Base-by-base conservation (phyloP, 2,329 filamentous ascomycete species). In the Rhinocladiella similis region DNA sequence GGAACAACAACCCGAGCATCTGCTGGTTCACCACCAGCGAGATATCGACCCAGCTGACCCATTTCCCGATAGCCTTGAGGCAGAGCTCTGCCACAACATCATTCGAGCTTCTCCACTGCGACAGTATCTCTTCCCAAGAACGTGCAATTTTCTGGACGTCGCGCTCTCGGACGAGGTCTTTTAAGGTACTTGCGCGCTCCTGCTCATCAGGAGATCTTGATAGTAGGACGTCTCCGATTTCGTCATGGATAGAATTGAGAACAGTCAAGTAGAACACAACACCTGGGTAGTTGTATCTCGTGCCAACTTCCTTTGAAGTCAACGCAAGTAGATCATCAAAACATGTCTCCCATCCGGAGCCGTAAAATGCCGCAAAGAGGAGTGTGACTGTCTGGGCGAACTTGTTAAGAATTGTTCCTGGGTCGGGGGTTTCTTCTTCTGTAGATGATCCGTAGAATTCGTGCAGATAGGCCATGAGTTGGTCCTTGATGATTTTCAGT, bases 1-100 rank as follows among this genome's bases (percentile, higher is more conserved):
- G 89, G 67, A 97, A 87, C 57, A 99, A 81, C 47, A 91, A 82
- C 69, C 83, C 86, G 67, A 97, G 84, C 82, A 96, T 94, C 52
- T 87, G 84, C 69, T 92, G 85, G 72, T 95, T 96, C 66, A 99
- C 90, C 43, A 99, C 86, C 55, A 99, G 80, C 49, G 89, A 89
- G 66, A 99, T 97, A 69, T 97, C 94, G 68, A 95, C 96, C 94
- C 94, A 99, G 81, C 91, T 95, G 59, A 96, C 91, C 93, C 94
- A 99, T 72, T 93, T 94, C 36, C 91, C 91, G 63, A 99, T 85
- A n/a, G 91, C 88, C 73, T 88, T 91, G 51, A 99, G 80, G 66
- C 90, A 92, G 81, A 95, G 86, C 72, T 97, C 91, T 42, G 96
- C 82, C 56, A 97, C 82, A 41, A 76, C 72, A 68, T 91, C 86